phyloP scores from a whole-genome alignment of 2,329 filamentous ascomycete species.

The Huntiella omanensis region DNA sequence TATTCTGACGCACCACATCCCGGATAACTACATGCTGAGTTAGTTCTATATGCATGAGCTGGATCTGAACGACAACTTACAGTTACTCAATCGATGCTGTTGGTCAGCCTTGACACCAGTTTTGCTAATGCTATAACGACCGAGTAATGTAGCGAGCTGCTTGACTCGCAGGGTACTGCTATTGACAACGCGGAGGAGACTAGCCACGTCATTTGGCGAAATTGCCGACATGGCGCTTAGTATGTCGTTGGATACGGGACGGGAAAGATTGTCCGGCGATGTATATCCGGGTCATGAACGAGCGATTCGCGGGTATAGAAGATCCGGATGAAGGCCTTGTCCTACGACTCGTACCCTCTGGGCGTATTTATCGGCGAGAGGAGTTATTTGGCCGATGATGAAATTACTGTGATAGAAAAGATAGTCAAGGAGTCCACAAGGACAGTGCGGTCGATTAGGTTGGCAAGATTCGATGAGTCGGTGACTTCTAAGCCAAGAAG shows the following conservation, averaged over 20 bases:
- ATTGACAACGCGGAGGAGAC: conserved; percentile 26
- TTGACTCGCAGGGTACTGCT: conserved; percentile 30
- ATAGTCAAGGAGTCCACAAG: too few species aligned
- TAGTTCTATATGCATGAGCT: background rate
- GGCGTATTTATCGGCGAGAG: too few species aligned
- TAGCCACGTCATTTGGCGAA: conserved; percentile 22
- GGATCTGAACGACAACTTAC: conserved; percentile 34
- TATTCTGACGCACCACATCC: conserved; percentile 20
- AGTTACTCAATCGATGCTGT: conserved; percentile 55
- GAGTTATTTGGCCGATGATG: too few species aligned
- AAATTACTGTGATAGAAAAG: too few species aligned
- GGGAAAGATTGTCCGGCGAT: too few species aligned
- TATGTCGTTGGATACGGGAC: background rate
- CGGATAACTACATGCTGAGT: conserved; percentile 22
- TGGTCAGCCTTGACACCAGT: conserved; percentile 73
- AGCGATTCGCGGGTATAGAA: too few species aligned
- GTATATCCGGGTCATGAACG: too few species aligned
- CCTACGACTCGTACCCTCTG: too few species aligned
- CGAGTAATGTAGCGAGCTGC: conserved; percentile 60
- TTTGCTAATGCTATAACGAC: conserved; percentile 52
- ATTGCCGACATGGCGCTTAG: conserved; percentile 6
- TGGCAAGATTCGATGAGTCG: too few species aligned
- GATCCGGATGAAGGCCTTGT: too few species aligned
- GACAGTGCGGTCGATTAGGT: too few species aligned
- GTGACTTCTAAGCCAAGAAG: too few species aligned